phyloP scores from a whole-genome alignment of 2,329 filamentous ascomycete genomes.

The Cercospora beticola region DNA sequence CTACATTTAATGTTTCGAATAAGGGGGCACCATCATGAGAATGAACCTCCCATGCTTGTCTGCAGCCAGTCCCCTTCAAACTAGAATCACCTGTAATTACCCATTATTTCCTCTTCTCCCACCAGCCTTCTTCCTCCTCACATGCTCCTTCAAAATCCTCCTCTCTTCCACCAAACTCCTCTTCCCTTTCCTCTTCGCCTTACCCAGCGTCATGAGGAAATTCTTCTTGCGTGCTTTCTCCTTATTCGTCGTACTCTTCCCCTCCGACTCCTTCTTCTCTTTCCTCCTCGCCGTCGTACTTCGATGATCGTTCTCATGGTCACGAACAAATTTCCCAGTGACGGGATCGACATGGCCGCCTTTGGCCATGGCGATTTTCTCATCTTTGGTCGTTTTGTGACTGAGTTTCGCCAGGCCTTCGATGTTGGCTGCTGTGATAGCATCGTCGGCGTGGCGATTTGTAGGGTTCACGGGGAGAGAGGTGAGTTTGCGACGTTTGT shows the following conservation, averaged over 20 bases:
- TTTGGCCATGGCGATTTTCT: conserved; percentile 77
- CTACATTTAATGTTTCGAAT: background rate
- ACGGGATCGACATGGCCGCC: conserved; percentile 62
- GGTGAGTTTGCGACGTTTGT: conserved; percentile 41
- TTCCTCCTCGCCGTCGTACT: conserved; percentile 79
- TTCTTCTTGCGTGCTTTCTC: conserved; percentile 98
- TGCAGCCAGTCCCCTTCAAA: background rate
- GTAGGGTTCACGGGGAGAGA: conserved; percentile 28
- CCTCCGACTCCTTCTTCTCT: conserved; percentile 81
- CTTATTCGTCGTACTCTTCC: conserved; percentile 95
- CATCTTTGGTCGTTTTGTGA: conserved; percentile 84
- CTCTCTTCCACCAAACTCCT: conserved; percentile 83
- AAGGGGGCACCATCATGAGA: background rate
- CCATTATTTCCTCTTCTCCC: conserved; percentile 70
- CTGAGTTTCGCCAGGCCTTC: conserved; percentile 76
- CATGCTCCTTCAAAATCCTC: conserved; percentile 76
- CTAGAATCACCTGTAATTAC: background rate
- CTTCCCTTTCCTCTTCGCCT: conserved; percentile 95
- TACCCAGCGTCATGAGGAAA: conserved; percentile 95
- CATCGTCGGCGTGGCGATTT: conserved; percentile 69
- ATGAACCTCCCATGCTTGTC: background rate
- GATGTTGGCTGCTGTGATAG: conserved; percentile 88
- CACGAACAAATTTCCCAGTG: conserved; percentile 33
- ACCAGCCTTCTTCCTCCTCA: conserved; percentile 78
- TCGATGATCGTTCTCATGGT: conserved; percentile 70